Conservation (phyloP, 1,284 basidiomycete species). For the Cutaneotrichosporon cutaneum region DNA sequence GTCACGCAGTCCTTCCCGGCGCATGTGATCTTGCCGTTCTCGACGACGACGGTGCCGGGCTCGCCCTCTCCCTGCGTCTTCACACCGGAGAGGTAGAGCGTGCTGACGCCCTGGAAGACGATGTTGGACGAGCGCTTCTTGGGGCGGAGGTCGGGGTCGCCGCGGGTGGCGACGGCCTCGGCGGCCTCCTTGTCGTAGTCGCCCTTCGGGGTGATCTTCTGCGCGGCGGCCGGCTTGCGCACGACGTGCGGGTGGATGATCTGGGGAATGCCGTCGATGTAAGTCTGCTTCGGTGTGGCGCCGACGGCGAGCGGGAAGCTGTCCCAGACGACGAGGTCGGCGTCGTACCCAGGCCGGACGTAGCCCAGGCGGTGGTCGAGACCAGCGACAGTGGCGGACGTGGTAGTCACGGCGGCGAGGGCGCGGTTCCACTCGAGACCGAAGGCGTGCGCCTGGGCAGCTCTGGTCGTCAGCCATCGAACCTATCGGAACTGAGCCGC, state of each 20-base stretch:
- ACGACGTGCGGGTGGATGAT: constrained; percentile 42
- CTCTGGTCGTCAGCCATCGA: constrained; percentile 42
- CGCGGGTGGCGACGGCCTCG: constrained; percentile 43
- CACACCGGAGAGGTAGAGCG: constrained; percentile 30
- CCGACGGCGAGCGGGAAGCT: constrained; percentile 73
- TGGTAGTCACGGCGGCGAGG: constrained; percentile 68
- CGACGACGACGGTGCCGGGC: constrained; percentile 35
- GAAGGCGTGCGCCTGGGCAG: constrained; percentile 80
- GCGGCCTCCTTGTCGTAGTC: constrained; percentile 45
- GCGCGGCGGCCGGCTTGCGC: constrained; percentile 45
- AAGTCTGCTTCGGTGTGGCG: constrained; percentile 59
- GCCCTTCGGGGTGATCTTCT: constrained; percentile 40
- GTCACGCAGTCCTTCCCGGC: constrained; percentile 34
- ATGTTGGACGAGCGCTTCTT: constrained; percentile 39
- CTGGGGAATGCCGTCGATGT: constrained; percentile 62
- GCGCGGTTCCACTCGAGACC: constrained; percentile 51
- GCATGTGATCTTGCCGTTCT: constrained; percentile 52
- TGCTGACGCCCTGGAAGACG: constrained; percentile 50
- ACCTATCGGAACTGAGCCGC: no score
- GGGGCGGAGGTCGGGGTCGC: constrained; percentile 47
- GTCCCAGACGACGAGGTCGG: constrained; percentile 82
- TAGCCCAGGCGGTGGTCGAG: constrained; percentile 78
- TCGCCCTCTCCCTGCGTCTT: constrained; percentile 10
- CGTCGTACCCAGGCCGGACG: constrained; percentile 61
- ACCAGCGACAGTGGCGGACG: constrained; percentile 73